phyloP scores from a whole-genome alignment of 148 eudicot genomes.

The Vaccinium vitisidaea region DNA sequence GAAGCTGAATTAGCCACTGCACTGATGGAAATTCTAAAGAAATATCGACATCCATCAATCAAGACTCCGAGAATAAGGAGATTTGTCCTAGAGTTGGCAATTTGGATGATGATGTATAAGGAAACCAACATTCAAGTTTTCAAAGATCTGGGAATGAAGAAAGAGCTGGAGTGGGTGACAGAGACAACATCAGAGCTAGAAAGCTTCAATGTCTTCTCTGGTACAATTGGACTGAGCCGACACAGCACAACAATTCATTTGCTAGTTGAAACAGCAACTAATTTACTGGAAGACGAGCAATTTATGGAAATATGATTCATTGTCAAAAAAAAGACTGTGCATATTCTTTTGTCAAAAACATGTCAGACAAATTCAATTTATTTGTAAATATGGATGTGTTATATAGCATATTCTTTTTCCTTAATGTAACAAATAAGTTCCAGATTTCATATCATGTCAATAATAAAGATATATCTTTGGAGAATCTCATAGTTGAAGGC shows the following conservation, averaged over 20 bases:
- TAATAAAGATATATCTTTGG: not conserved
- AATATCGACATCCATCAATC: conserved; percentile 48
- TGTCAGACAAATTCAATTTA: not conserved
- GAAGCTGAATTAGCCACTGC: conserved; percentile 49
- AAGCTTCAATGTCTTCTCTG: conserved; percentile 78
- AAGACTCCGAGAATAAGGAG: conserved; percentile 76
- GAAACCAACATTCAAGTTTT: conserved; percentile 37
- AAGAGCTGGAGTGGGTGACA: conserved; percentile 58
- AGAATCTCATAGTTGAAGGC: conserved; percentile 3
- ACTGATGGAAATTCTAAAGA: conserved; percentile 55
- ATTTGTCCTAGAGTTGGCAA: conserved; percentile 78
- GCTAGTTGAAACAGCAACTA: conserved; percentile 57
- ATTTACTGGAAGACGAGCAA: conserved; percentile 36
- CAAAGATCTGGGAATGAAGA: conserved; percentile 50
- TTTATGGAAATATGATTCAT: not conserved
- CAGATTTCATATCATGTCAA: not conserved
- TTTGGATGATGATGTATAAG: conserved; percentile 82
- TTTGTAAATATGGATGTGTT: conserved; percentile 9
- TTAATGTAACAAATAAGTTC: not conserved
- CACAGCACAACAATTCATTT: conserved; percentile 53
- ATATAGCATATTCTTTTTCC: not conserved
- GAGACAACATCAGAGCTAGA: conserved; percentile 88
- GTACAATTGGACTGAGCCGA: conserved; percentile 73
- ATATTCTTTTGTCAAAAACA: too few species aligned
- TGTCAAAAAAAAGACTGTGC: not conserved